Evolutionary conservation across 768 basidiomycete genomes (phyloP).

Genomic region (Mycena capillaripes): DNA sequence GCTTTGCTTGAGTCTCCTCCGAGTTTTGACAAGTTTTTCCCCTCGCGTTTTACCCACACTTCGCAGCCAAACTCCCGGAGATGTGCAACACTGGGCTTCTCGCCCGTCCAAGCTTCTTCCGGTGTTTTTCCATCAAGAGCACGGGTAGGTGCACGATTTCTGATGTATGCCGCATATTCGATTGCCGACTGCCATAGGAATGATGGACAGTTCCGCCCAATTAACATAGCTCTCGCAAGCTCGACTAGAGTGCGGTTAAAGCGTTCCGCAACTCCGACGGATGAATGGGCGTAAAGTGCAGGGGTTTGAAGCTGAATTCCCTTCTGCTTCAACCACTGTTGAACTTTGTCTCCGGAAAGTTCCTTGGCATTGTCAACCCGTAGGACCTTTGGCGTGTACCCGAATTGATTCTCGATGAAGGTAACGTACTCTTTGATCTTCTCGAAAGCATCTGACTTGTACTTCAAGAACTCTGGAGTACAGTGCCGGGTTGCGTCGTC

Average conservation of each 20-base stretch:
- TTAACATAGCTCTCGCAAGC: not conserved
- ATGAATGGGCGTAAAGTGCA: not conserved
- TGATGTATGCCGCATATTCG: conserved; percentile 36
- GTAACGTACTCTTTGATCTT: not conserved
- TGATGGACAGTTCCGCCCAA: conserved; percentile 33
- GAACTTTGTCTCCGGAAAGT: not conserved
- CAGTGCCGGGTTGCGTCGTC: not conserved
- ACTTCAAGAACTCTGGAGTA: not conserved
- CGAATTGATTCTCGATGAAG: not conserved
- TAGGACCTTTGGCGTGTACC: not conserved
- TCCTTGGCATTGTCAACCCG: not conserved
- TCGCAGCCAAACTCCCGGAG: conserved; percentile 40
- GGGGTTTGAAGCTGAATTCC: not conserved
- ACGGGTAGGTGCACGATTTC: conserved; percentile 39
- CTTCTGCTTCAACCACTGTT: not conserved
- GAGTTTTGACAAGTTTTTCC: not conserved
- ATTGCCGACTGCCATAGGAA: conserved; percentile 45
- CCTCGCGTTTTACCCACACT: not conserved
- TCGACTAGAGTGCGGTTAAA: conserved; percentile 39
- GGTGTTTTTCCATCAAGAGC: conserved; percentile 42
- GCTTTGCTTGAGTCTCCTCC: not conserved
- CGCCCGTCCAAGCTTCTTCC: too few relatives aligned
- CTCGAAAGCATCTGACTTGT: not conserved
- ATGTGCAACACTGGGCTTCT: conserved; percentile 44
- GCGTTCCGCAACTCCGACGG: conserved; percentile 42